phyloP scores from a whole-genome alignment of 805 yeast species.

The Jamesozyma gamospora region DNA sequence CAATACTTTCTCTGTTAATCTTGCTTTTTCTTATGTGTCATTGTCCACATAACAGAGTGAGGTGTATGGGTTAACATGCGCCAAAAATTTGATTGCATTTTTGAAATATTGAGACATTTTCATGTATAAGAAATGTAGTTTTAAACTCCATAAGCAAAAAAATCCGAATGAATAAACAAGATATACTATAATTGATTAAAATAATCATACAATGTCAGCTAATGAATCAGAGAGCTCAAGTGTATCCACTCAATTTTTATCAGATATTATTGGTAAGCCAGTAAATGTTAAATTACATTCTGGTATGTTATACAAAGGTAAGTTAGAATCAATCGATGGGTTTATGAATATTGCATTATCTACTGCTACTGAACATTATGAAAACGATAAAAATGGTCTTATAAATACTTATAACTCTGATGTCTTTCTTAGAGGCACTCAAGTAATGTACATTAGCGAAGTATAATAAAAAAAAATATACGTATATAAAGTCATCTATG shows the following conservation, averaged over 20 bases:
- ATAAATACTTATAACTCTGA: conserved; percentile 26
- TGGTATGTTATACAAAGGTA: conserved; percentile 76
- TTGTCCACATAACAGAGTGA: too few relatives aligned
- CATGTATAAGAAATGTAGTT: too few relatives aligned
- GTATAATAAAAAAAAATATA: conserved; percentile 7
- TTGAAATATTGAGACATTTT: too few relatives aligned
- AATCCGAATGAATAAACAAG: too few relatives aligned
- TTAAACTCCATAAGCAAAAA: too few relatives aligned
- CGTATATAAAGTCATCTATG: not conserved
- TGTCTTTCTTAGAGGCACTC: conserved; percentile 30
- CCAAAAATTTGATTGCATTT: too few relatives aligned
- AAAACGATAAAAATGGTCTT: conserved; percentile 23
- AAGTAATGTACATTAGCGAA: conserved; percentile 30
- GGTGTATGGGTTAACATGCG: too few relatives aligned
- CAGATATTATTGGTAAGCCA: conserved; percentile 65
- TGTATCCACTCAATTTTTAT: conserved; percentile 70
- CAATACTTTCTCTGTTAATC: too few relatives aligned
- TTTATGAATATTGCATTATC: conserved; percentile 91
- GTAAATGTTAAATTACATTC: conserved; percentile 80
- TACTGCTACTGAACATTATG: conserved; percentile 52
- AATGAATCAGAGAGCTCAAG: conserved; percentile 7
- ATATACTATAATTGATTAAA: not conserved
- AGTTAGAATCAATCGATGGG: conserved; percentile 84
- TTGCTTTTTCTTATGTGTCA: too few relatives aligned
- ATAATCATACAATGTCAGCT: not conserved